Conservation (phyloP, 768 basidiomycete species). For the Tricholoma hemisulphureum region DNA sequence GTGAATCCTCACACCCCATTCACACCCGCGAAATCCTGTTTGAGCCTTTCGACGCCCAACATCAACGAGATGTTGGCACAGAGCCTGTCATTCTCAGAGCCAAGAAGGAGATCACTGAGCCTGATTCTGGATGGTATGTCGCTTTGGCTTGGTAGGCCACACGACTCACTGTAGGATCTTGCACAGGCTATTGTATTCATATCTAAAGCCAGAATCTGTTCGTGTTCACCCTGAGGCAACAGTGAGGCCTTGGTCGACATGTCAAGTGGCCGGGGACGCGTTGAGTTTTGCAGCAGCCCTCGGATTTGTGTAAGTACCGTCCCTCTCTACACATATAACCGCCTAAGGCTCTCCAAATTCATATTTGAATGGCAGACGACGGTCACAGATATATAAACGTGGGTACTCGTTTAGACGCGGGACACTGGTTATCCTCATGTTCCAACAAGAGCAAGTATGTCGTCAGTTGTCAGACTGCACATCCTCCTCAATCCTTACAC, state of each 20-base stretch:
- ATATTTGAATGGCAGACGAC: conserved; percentile 39
- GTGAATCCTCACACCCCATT: conserved; percentile 72
- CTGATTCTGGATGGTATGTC: conserved; percentile 63
- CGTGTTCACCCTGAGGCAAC: conserved; percentile 84
- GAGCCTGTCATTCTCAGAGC: conserved; percentile 74
- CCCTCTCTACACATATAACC: conserved; percentile 1
- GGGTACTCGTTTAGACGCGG: conserved; percentile 78
- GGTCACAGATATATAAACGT: conserved; percentile 78
- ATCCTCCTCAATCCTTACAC: neutral
- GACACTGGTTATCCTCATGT: conserved; percentile 72
- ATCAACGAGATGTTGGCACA: conserved; percentile 55
- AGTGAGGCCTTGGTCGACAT: conserved; percentile 81
- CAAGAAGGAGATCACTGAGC: conserved; percentile 67
- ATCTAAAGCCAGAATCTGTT: conserved; percentile 80
- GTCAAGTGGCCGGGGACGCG: conserved; percentile 76
- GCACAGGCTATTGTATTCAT: conserved; percentile 71
- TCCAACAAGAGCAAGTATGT: conserved; percentile 78
- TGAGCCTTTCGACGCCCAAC: conserved; percentile 69
- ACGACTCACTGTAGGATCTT: neutral
- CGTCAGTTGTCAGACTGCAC: neutral
- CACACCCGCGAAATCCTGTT: conserved; percentile 80
- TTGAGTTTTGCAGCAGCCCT: conserved; percentile 77
- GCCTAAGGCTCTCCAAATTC: neutral
- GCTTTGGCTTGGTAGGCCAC: neutral
- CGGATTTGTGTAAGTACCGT: conserved; percentile 61